A percentile compares a stretch with the other conserved stretches of the same genome.
Conservation (phyloP, 257 asterid species). For the Solanum chmielewskii region DNA sequence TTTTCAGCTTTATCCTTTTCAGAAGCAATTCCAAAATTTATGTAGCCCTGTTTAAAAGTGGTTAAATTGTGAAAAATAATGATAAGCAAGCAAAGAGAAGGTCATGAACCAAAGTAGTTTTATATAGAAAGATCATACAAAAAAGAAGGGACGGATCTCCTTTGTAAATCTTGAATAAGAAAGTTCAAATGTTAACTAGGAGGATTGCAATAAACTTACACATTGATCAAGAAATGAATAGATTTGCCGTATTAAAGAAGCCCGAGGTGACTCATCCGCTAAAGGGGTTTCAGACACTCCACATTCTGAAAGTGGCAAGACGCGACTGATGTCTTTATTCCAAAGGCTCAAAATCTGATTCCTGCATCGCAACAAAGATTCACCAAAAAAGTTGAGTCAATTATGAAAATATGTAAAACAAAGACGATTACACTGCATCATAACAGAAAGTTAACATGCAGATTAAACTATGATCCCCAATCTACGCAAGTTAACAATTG, state of each 20-base stretch:
- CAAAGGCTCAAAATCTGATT: slow-evolving; percentile 74
- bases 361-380: slow-evolving; percentile 44
- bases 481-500: not conserved
- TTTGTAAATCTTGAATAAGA: slow-evolving; percentile 3
- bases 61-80: slow-evolving; percentile 5
- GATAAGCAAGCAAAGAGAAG: not conserved
- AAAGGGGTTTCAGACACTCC: slow-evolving; percentile 49
- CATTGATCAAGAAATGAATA: slow-evolving; percentile 80
- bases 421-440: not conserved
- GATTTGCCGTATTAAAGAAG: slow-evolving; percentile 63
- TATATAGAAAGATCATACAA: not conserved
- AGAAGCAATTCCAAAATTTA: slow-evolving; percentile 88
- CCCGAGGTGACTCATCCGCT: slow-evolving; percentile 43
- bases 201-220: slow-evolving; percentile 42
- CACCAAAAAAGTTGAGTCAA: slow-evolving; percentile 4
- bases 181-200: not conserved
- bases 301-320: slow-evolving; percentile 68
- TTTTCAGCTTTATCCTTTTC: slow-evolving; percentile 41
- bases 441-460: not conserved
- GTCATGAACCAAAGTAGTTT: not conserved
- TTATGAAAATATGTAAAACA: not conserved
- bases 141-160: not conserved
- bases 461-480: not conserved
- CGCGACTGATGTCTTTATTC: slow-evolving; percentile 89
- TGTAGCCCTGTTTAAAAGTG: slow-evolving; percentile 56